A percentile compares a stretch with the other conserved stretches of the same genome.
Conservation (phyloP, 208 protist genomes). For the Leishmania aethiopica region DNA sequence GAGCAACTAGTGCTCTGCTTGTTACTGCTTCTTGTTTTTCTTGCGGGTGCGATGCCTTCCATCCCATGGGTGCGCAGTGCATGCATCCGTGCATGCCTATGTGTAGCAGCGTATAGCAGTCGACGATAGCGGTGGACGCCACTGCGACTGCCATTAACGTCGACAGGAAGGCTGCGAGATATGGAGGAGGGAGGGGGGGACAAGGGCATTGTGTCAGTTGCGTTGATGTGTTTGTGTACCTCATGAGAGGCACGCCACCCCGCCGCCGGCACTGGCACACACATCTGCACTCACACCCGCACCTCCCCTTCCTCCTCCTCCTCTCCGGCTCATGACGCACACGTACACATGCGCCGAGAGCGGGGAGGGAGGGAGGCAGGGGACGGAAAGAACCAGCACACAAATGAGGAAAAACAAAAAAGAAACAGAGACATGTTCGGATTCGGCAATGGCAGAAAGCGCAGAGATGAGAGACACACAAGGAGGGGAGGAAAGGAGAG, state of each 20-base stretch:
- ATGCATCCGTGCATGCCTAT: not conserved
- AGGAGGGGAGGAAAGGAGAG: not conserved
- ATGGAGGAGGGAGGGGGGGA: not conserved
- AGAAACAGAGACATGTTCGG: not conserved
- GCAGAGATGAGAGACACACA: not conserved
- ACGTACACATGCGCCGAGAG: not conserved
- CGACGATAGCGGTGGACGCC: not conserved
- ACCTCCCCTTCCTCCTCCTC: not conserved
- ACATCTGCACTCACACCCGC: not conserved
- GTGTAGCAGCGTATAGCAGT: not conserved
- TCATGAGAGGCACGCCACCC: not conserved
- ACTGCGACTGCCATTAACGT: not conserved
- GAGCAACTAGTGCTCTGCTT: slow-evolving; percentile 2
- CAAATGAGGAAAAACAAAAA: not conserved
- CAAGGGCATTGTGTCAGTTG: not conserved
- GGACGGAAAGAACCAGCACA: not conserved
- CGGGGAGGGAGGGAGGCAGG: not conserved
- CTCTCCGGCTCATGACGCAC: not conserved
- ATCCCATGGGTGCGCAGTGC: not conserved
- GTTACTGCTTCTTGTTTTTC: slow-evolving; percentile 18
- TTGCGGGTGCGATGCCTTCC: not conserved
- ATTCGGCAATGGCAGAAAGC: not conserved
- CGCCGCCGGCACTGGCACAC: not conserved
- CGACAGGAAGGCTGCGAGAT: not conserved
- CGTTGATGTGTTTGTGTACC: not conserved